Base-by-base conservation (phyloP, 768 basidiomycete genomes). In the Xerocomus spinulosus region DNA sequence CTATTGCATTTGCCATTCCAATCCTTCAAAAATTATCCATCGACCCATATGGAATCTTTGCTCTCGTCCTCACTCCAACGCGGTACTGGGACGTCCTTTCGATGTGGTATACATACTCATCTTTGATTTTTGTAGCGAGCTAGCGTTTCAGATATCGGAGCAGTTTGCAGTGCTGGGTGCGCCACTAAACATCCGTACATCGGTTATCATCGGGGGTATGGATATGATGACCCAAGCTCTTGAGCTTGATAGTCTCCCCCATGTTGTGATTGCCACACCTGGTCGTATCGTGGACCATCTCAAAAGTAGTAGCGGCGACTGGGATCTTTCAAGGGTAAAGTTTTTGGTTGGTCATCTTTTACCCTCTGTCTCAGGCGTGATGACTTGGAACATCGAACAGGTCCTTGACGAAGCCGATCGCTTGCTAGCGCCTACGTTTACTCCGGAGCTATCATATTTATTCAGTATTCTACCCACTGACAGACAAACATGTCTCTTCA, bases 351-450 rank as follows among this genome's bases (percentile, higher is more conserved):
- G 80, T 39, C 12, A 9, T 29, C 35, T 39, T 26, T 48, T 9
- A n/a, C 38, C 42, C 12, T 36, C 8, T 18, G 21, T 12, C 15
- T 7, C 7, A 2, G n/a, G 9, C 21, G 8, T 39, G 26, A 28
- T 55, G 35, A 54, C 12, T 1, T 34, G 18, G 33, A 37, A 21
- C 9, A 15, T 17, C 3, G 10, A 20, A 25, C 51, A 97, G 92
- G 83, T 98, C 2, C 75, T 99, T 9, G 96, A 98, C 67, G 96
- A 99, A 72, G 96, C 96, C 0, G 96, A 99, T 71, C 77, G 95
- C 23, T 74, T 99, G 23, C 74, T 99, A 20, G 89, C 92, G 3
- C 73, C 87, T 0, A 92, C 92, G 0, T 99, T 99, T 63, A 79
- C 91, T 8, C 79, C 87, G 1, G 95, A 98, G 43, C 70, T 99